These are phyloP conservation scores for Leishmania gerbilli DNA, from an alignment of 208 protist genomes.

Conservation along the genomic window DNA sequence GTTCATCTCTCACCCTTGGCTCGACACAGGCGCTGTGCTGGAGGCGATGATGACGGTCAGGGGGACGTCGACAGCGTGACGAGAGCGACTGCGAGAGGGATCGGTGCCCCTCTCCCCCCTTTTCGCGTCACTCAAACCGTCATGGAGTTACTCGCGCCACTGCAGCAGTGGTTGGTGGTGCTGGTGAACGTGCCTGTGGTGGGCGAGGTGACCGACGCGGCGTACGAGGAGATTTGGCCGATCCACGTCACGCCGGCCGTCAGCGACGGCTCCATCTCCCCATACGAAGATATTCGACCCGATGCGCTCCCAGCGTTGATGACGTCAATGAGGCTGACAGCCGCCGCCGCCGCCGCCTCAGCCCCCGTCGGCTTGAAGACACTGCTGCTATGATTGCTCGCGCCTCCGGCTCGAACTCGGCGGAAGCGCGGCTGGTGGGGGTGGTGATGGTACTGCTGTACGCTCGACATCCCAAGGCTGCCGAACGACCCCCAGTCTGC, in stretches of 20 bases:
- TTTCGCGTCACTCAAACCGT: neutral
- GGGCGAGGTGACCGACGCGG: conserved; percentile 9
- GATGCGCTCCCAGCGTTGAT: conserved; percentile 1
- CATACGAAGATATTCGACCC: conserved; percentile 5
- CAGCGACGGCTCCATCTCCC: conserved; percentile 23
- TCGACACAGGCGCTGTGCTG: neutral
- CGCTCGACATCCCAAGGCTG: neutral
- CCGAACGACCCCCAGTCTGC: neutral
- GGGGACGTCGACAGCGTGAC: conserved; percentile 4
- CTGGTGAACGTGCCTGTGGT: conserved; percentile 15
- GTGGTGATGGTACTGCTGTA: neutral
- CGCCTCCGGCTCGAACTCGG: neutral
- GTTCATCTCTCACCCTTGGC: neutral
- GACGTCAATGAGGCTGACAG: conserved; percentile 12
- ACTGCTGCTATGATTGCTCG: conserved; percentile 1
- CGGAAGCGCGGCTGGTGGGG: neutral
- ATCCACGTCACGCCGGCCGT: conserved; percentile 27
- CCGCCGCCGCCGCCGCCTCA: neutral
- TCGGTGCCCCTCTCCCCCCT: neutral
- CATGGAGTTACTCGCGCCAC: conserved; percentile 13
- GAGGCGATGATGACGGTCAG: neutral
- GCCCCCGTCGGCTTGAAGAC: neutral
- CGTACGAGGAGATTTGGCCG: conserved; percentile 13
- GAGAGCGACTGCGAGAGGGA: conserved; percentile 17
- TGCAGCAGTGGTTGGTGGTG: conserved; percentile 12